Evolutionary conservation across 2,329 filamentous ascomycete species (phyloP), one percentile per base, ranked within the genome.

Genomic region (Mariannaea sp.): DNA sequence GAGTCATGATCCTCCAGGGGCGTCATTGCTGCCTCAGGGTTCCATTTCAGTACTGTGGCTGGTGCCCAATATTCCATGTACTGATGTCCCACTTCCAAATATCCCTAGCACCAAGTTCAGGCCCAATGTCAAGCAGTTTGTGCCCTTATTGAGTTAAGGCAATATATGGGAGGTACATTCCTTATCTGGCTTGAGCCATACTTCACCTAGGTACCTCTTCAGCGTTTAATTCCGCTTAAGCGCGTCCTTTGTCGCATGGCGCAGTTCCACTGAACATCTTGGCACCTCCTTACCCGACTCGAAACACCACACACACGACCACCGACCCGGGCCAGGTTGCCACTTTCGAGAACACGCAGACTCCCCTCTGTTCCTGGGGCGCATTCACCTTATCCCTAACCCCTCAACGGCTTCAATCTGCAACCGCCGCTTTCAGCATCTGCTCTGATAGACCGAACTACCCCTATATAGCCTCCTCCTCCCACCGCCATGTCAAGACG

Each of bases 401-500:
- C 41, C 17, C 42, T 12, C 42, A 13, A 47, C 51, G 33, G 52
- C 27, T 22, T 29, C 32, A 24, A 32, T 16, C 40, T 20, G 33
- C 39, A 30, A 49, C 42, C 24, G 33, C 29, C 42, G 24, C 27
- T 29, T 29, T 7, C 12, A 14, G 14, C 9, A 22, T 44, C 43
- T 32, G 26, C 26, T 40, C 42, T 29, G 29, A 36, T 13, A 29
- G 38, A 17, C 41, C 19, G 9, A 32, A 7, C 19, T 49, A 19
- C 46, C 14, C 22, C 22, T 38, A 17, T 39, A 44, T 20, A 49
- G 26, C 24, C 16, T 43, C 39, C 32, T 19, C 19, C 43, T 51
- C 43, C 53, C 39, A 55, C 58, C 59, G 48, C 64, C 61, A 95
- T 95, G 90, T 94, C 90, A 67, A 83, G 90, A 79, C 85, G 90